A percentile compares a stretch with the other conserved stretches of the same genome.
Conservation (phyloP, 148 eudicot species). For the Suaeda aralocaspica region DNA sequence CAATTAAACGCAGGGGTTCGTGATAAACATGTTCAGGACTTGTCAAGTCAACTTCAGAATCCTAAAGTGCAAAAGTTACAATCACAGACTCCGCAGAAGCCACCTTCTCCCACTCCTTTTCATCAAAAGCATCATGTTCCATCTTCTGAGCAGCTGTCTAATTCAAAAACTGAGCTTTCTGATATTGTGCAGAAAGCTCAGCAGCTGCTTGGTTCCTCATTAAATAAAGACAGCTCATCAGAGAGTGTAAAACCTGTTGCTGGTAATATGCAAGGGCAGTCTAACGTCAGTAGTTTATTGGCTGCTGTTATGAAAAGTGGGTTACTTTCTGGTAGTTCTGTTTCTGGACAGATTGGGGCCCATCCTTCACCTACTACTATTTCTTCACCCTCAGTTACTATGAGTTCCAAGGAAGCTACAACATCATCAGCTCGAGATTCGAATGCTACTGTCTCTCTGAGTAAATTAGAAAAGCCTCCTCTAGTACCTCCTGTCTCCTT, state of each 20-base stretch:
- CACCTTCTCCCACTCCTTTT: conserved; percentile 31
- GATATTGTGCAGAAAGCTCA: conserved; percentile 27
- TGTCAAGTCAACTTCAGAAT: conserved; percentile 30
- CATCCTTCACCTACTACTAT: conserved; percentile 35
- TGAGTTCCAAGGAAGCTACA: conserved; percentile 21
- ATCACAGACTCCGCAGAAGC: conserved; percentile 27
- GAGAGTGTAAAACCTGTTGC: conserved; percentile 35
- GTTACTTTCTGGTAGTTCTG: conserved; percentile 30
- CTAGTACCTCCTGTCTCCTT: conserved; percentile 30
- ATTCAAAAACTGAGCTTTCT: conserved; percentile 38
- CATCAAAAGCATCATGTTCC: conserved; percentile 34
- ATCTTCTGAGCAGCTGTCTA: conserved; percentile 23
- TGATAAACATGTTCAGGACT: conserved; percentile 36
- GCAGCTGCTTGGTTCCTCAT: conserved; percentile 30
- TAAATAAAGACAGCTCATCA: conserved; percentile 26
- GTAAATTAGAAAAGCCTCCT: conserved; percentile 40
- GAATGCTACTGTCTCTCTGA: conserved; percentile 24
- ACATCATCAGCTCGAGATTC: conserved; percentile 23
- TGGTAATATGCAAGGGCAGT: conserved; percentile 37
- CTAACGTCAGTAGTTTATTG: conserved; percentile 47
- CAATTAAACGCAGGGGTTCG: conserved; percentile 27
- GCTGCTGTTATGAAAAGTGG: conserved; percentile 63
- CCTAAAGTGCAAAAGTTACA: conserved; percentile 36
- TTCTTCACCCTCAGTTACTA: conserved; percentile 20
- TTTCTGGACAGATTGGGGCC: conserved; percentile 21